These are phyloP conservation scores for Linnemannia schmuckeri DNA, from an alignment of 192 early-diverging fungal genomes.

Conservation along the genomic window DNA sequence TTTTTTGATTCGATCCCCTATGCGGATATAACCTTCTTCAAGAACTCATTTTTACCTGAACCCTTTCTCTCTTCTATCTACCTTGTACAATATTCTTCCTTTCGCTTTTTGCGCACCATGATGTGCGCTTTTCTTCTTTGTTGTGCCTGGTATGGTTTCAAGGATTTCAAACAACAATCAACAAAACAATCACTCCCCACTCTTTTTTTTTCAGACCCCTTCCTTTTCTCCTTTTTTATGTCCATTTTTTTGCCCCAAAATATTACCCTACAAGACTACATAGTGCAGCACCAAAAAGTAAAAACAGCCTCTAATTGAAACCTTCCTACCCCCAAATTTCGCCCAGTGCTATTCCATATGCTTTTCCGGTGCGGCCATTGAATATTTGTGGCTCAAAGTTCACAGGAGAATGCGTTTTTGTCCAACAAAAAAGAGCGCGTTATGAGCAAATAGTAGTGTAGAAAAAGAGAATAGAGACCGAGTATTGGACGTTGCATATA, in stretches of 20 bases:
- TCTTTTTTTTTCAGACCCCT: conserved; percentile 13
- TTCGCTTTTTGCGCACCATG: not conserved
- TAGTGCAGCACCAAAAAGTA: not conserved
- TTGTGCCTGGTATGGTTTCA: not conserved
- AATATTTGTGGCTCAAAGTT: too few relatives aligned
- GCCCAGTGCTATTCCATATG: too few relatives aligned
- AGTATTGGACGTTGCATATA: too few relatives aligned
- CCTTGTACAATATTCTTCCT: conserved; percentile 8
- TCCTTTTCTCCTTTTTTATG: not conserved
- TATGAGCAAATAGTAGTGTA: too few relatives aligned
- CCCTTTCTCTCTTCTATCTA: not conserved
- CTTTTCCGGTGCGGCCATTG: too few relatives aligned
- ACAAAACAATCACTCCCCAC: conserved; percentile 15
- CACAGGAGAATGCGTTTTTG: too few relatives aligned
- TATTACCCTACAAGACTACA: not conserved
- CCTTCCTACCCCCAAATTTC: not conserved
- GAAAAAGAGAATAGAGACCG: too few relatives aligned
- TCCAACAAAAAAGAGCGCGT: too few relatives aligned
- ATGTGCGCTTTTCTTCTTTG: not conserved
- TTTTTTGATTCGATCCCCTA: not conserved
- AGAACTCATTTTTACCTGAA: not conserved
- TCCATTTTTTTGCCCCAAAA: not conserved
- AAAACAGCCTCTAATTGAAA: not conserved
- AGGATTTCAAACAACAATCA: too few relatives aligned
- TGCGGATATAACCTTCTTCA: not conserved